Evolutionary conservation across 495 filamentous ascomycete genomes (phyloP).

Genomic region (Penicillium lividum): DNA sequence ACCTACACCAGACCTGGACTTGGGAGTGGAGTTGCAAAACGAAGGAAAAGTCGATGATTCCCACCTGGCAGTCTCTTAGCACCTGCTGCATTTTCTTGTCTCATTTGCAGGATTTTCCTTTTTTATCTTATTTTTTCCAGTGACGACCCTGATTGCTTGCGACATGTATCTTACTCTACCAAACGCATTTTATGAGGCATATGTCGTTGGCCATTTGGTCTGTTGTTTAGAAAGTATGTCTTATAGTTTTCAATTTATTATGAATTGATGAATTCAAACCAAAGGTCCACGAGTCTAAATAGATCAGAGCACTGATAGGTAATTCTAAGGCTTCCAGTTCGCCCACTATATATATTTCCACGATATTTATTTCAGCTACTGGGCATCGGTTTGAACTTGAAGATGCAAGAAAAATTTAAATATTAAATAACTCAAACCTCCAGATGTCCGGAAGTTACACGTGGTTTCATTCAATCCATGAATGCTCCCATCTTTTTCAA

Average conservation of each 20-base stretch:
- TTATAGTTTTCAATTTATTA: constrained; percentile 5
- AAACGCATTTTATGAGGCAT: constrained; percentile 32
- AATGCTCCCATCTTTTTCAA: neutral
- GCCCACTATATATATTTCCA: too few relatives aligned
- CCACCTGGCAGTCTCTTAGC: constrained; percentile 18
- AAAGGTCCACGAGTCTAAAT: neutral
- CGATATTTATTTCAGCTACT: too few relatives aligned
- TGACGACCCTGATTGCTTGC: constrained; percentile 31
- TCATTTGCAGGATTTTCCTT: constrained; percentile 5
- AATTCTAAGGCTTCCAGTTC: too few relatives aligned
- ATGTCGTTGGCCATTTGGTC: constrained; percentile 18
- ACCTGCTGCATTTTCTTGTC: constrained; percentile 18
- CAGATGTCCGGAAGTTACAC: too few relatives aligned
- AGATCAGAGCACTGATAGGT: neutral
- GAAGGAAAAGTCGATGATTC: constrained; percentile 22
- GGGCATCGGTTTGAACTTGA: too few relatives aligned
- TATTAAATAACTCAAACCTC: too few relatives aligned
- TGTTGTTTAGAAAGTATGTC: constrained; percentile 5
- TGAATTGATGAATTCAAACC: neutral
- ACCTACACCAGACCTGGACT: constrained; percentile 5
- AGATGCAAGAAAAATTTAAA: too few relatives aligned
- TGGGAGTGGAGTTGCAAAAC: constrained; percentile 13
- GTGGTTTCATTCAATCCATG: too few relatives aligned
- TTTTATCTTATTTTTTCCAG: constrained; percentile 17
- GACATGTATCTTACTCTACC: constrained; percentile 33